Percentiles rank a stretch among this genome's conserved stretches.
These are phyloP conservation scores for Chaetomiaceae sp. DNA, from an alignment of 2,329 filamentous ascomycete species.

Conservation along the genomic window DNA sequence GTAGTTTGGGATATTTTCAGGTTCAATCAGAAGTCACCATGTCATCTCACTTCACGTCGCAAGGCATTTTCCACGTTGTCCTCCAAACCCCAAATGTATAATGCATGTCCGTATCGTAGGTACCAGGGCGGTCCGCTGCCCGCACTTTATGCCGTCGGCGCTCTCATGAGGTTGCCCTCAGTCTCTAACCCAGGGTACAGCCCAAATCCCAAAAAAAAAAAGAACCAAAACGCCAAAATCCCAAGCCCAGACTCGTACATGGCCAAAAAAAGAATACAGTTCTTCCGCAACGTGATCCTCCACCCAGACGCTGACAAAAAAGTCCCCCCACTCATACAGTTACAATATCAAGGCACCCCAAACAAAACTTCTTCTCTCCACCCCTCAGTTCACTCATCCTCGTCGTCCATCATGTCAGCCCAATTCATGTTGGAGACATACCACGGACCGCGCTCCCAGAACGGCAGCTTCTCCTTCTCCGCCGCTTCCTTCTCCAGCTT, in stretches of 20 bases:
- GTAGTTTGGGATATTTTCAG: no score
- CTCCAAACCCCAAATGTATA: not conserved
- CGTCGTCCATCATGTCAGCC: conserved; percentile 2
- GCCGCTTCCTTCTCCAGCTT: not conserved
- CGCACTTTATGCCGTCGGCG: not conserved
- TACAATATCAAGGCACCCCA: not conserved
- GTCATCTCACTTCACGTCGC: not conserved
- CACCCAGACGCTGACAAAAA: no score
- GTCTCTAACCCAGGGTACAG: not conserved
- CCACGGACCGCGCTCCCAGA: not conserved
- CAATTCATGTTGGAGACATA: not conserved
- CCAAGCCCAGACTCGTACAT: no score
- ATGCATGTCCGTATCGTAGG: no score
- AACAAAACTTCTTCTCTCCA: no score
- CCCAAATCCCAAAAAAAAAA: not conserved
- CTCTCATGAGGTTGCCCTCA: not conserved
- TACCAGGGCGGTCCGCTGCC: not conserved
- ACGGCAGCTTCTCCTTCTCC: not conserved
- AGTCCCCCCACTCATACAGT: not conserved
- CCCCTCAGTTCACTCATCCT: not conserved
- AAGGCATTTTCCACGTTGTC: no score
- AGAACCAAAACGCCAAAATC: not conserved
- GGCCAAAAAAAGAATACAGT: no score
- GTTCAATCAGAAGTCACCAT: no score
- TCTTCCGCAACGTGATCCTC: no score